phyloP scores from a whole-genome alignment of 305 asterid genomes.

The Rubia occidens region DNA sequence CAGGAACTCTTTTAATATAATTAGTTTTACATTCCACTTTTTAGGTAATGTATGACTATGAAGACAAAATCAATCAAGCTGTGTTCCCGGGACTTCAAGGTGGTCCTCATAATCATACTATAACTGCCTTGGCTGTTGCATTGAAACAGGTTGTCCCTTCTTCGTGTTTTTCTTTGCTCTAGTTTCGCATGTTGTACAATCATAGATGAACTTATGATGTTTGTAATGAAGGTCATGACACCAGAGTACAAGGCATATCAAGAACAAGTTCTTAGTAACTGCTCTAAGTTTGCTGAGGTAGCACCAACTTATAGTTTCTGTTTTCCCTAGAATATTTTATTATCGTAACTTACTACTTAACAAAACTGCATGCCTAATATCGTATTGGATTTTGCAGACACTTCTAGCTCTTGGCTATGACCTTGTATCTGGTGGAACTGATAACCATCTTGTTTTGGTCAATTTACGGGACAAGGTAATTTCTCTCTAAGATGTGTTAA shows the following conservation, averaged over 20 bases:
- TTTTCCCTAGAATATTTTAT: not conserved
- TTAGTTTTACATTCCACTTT: not conserved
- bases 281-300: constrained; percentile 86
- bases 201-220: not conserved
- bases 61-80: constrained; percentile 87
- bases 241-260: constrained; percentile 89
- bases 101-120: constrained; percentile 94
- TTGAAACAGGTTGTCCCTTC: constrained; percentile 54
- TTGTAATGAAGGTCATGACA: constrained; percentile 58
- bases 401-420: constrained; percentile 61
- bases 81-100: constrained; percentile 99
- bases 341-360: not conserved
- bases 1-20: not conserved
- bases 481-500: not conserved
- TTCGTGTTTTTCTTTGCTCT: not conserved
- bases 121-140: constrained; percentile 85
- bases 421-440: constrained; percentile 94
- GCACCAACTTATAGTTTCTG: constrained; percentile 10
- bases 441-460: constrained; percentile 85
- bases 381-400: constrained; percentile 34
- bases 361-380: not conserved
- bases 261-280: constrained; percentile 77
- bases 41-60: constrained; percentile 50
- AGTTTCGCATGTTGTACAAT: not conserved
- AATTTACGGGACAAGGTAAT: constrained; percentile 66